Evolutionary conservation across 768 basidiomycete genomes (phyloP).

Genomic region (Lactifluus subvellereus): DNA sequence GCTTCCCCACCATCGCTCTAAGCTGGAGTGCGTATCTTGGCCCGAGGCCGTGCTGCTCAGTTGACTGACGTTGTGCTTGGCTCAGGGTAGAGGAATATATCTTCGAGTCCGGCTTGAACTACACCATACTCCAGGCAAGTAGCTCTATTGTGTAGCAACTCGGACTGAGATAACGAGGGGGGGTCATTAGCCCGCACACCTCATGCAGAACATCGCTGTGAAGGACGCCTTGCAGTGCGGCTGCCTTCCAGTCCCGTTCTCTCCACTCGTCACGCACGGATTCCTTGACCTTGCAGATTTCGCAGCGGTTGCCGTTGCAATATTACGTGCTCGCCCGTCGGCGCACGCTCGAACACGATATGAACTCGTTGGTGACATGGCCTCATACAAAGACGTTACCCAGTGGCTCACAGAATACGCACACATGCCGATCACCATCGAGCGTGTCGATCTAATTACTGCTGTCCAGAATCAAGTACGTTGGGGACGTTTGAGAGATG

Average conservation of each 20-base stretch:
- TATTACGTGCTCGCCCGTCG: conserved; percentile 29
- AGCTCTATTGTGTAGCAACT: too few relatives aligned
- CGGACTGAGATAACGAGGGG: not conserved
- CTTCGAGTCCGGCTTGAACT: conserved; percentile 33
- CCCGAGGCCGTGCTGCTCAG: not conserved
- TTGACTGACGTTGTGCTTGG: not conserved
- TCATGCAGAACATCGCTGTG: conserved; percentile 33
- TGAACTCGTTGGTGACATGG: conserved; percentile 33
- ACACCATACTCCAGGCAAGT: conserved; percentile 34
- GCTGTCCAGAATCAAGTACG: conserved; percentile 16
- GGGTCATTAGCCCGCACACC: conserved; percentile 29
- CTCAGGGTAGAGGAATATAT: conserved; percentile 35
- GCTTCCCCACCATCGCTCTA: conserved; percentile 21
- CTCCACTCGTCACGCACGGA: conserved; percentile 29
- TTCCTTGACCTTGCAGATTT: conserved; percentile 34
- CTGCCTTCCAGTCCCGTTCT: conserved; percentile 26
- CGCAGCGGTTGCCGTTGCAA: conserved; percentile 27
- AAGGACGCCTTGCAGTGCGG: conserved; percentile 13
- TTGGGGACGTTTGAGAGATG: conserved; percentile 17
- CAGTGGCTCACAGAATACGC: conserved; percentile 22
- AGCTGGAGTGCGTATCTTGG: conserved; percentile 19
- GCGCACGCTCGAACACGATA: conserved; percentile 33
- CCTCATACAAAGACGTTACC: conserved; percentile 30
- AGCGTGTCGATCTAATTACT: conserved; percentile 24
- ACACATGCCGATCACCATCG: conserved; percentile 23